phyloP scores from a whole-genome alignment of 2,329 filamentous ascomycete genomes.

The Colletotrichum cuscutae region DNA sequence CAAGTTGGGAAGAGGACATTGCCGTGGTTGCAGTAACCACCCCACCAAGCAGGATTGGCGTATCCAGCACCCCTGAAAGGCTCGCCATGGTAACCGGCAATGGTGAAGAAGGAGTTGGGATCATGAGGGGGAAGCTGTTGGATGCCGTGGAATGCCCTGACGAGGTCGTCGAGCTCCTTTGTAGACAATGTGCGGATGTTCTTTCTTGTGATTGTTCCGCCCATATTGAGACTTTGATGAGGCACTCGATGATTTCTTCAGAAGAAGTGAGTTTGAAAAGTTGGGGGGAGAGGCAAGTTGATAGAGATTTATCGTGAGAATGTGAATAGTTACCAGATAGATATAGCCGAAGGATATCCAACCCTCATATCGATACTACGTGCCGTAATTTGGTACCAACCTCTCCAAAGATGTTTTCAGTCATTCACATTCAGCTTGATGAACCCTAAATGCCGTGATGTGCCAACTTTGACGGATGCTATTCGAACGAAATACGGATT shows the following conservation, averaged over 20 bases:
- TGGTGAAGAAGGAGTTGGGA: constrained; percentile 40
- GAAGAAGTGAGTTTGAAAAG: too few relatives aligned
- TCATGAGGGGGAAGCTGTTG: constrained; percentile 29
- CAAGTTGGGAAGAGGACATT: constrained; percentile 43
- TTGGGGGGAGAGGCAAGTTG: too few relatives aligned
- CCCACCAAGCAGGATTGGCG: constrained; percentile 39
- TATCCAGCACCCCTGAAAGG: constrained; percentile 40
- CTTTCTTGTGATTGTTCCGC: neutral
- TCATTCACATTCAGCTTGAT: neutral
- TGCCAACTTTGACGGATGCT: neutral
- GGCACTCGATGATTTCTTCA: too few relatives aligned
- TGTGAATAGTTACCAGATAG: neutral
- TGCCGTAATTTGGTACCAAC: neutral
- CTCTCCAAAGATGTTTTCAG: neutral
- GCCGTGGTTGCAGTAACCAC: constrained; percentile 44
- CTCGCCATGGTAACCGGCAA: constrained; percentile 42
- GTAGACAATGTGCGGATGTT: neutral
- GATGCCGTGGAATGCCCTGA: constrained; percentile 10
- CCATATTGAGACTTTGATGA: neutral
- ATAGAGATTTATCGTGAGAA: neutral
- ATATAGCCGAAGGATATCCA: neutral
- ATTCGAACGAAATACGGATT: neutral
- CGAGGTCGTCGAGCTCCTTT: constrained; percentile 3
- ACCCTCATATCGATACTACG: neutral
- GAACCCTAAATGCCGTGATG: neutral